Conservation (phyloP, 1,284 basidiomycete genomes). For the Spongiforma sp. region DNA sequence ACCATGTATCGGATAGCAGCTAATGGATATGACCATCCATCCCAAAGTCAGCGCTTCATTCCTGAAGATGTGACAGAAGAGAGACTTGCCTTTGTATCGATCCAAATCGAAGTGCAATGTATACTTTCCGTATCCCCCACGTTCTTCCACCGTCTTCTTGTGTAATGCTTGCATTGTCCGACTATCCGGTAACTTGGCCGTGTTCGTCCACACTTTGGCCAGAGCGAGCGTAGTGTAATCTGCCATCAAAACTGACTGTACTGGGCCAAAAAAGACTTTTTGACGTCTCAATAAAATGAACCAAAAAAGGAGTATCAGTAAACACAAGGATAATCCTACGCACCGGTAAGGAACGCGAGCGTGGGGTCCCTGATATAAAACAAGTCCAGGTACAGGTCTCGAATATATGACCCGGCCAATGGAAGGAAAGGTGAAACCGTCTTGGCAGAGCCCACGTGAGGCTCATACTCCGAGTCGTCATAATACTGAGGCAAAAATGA, state of each 20-base stretch:
- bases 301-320: not conserved
- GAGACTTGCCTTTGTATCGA: conserved; percentile 3
- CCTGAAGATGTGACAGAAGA: not conserved
- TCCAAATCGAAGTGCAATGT: not conserved
- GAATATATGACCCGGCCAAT: conserved; percentile 15
- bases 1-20: not conserved
- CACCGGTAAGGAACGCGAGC: conserved; percentile 18
- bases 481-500: conserved; percentile 23
- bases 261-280: not conserved
- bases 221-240: conserved; percentile 16
- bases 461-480: conserved; percentile 6
- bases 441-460: conserved; percentile 4
- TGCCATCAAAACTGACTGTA: not conserved
- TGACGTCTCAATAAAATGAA: not conserved
- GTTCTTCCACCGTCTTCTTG: conserved; percentile 3
- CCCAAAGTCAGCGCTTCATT: not conserved
- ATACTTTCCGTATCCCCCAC: conserved; percentile 21
- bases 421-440: conserved; percentile 16
- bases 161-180: conserved; percentile 8
- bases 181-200: conserved; percentile 15
- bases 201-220: conserved; percentile 26
- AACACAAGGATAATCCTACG: not conserved
- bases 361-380: conserved; percentile 25
- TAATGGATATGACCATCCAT: not conserved
- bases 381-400: conserved; percentile 22